Evolutionary conservation across 2,329 filamentous ascomycete species (phyloP), one percentile per base, ranked within the genome.

Genomic region (Trichoderma breve): DNA sequence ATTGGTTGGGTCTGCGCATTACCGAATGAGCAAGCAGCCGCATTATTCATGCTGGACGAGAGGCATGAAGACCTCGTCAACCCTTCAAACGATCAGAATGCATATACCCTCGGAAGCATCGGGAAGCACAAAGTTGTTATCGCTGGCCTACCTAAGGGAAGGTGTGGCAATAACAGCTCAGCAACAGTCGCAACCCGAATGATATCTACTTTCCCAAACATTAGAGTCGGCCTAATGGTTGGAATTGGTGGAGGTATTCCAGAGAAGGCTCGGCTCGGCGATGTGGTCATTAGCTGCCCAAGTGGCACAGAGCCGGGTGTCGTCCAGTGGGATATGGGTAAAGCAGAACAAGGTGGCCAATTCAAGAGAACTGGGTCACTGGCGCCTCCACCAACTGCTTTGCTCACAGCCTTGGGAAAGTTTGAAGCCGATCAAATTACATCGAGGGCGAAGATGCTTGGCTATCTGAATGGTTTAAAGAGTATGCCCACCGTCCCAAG

Each of bases 101-200:
- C 72, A 1, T 81, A 81, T 61, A 77, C 71, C 0, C 61, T 78
- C 1, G 79, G 79, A 11, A 63, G 64, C 6, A 76, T 82, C 30
- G 73, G 76, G 0, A 62, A 61, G 1, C 79, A 81, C 61, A 79
- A 79, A 39, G 76, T 81, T 21, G 77, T 81, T 14, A 75, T 82
- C 30, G 78, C 76, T 0, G 73, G 74, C 61, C 66, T 82, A 2
- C 81, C 81, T 5, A 73, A 76, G n/a, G 79, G 80, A 0, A 74
- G 76, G 39, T 77, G 76, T 34, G 81, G 81, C 3, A 79, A 64
- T 28, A 73, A 61, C 11, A 77, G 79, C 8, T 80, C 81, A 12
- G 74, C 79, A 15, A 70, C 60, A 0, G 78, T 83, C 1, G 79
- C 78, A 14, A 73, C 68, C 53, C 74, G 79, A 47, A 80, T 83